These are phyloP conservation scores for Aegilops umbellulata DNA, from an alignment of 176 grass and related monocot species.

Conservation along the genomic window DNA sequence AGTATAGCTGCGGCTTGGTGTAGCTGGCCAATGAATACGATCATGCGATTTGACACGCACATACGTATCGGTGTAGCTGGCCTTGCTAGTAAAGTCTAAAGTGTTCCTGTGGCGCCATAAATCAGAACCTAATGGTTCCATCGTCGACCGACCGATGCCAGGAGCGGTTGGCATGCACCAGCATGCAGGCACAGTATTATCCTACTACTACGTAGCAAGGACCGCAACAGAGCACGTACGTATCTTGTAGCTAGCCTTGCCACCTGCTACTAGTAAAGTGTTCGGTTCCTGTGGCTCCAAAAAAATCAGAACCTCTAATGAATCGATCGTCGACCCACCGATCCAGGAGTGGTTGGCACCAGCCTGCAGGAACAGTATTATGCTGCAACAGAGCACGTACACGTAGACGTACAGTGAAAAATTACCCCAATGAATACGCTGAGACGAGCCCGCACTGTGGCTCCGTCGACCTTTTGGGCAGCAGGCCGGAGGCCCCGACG, in stretches of 20 bases:
- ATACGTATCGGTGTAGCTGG: neutral
- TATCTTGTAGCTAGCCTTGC: neutral
- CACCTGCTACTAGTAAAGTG: neutral
- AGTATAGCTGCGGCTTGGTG: no score
- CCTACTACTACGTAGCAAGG: no score
- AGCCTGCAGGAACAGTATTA: neutral
- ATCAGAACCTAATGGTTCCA: no score
- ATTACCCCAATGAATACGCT: neutral
- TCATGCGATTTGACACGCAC: constrained; percentile 10
- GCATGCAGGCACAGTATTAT: no score
- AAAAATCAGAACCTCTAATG: neutral
- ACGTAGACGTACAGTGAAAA: constrained; percentile 1
- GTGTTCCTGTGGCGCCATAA: neutral
- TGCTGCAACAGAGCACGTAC: neutral
- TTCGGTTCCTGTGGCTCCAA: neutral
- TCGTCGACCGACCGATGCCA: no score
- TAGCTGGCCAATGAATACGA: constrained; percentile 30
- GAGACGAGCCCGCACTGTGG: neutral
- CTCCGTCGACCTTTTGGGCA: neutral
- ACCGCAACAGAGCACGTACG: neutral
- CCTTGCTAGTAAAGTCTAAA: constrained; percentile 13
- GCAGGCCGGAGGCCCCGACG: neutral
- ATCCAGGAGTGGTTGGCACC: neutral
- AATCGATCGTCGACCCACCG: constrained; percentile 3
- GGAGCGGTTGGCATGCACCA: no score